Evolutionary conservation across 1,284 basidiomycete genomes (phyloP).

Genomic region (Tremellales sp.): DNA sequence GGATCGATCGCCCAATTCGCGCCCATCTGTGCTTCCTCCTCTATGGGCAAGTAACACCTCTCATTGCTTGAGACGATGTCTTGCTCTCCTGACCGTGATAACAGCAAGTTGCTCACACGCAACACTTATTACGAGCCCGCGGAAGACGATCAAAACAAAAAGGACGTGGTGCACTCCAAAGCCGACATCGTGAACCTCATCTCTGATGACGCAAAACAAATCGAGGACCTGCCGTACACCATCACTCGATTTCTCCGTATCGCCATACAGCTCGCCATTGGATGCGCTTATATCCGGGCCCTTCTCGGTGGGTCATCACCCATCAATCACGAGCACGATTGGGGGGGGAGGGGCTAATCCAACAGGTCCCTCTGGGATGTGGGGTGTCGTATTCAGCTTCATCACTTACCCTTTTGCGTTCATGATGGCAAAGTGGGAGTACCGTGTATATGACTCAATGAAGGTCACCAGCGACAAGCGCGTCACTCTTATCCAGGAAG

Average conservation of each 20-base stretch:
- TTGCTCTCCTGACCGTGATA: too few species aligned
- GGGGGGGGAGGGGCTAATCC: too few species aligned
- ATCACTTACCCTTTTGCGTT: conserved; percentile 73
- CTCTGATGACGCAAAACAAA: conserved; percentile 17
- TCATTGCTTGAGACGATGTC: too few species aligned
- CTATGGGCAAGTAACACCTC: conserved; percentile 22
- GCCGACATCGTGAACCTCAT: conserved; percentile 38
- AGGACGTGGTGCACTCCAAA: conserved; percentile 14
- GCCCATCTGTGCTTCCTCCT: conserved; percentile 21
- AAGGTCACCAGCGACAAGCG: conserved; percentile 84
- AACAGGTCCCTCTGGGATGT: conserved; percentile 28
- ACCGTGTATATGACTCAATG: conserved; percentile 71
- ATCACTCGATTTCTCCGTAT: conserved; percentile 55
- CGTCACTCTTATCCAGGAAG: conserved; percentile 84
- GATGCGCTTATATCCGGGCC: conserved; percentile 72
- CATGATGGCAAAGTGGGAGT: conserved; percentile 72
- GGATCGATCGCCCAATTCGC: conserved; percentile 17
- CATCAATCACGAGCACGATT: too few species aligned
- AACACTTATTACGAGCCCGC: conserved; percentile 18
- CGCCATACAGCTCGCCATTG: conserved; percentile 70
- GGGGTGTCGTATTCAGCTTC: conserved; percentile 23
- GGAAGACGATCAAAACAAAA: conserved; percentile 6
- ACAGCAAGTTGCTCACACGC: conserved; percentile 30
- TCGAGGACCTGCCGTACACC: conserved; percentile 15
- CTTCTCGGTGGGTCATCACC: conserved; percentile 67